Percentiles rank a stretch among this genome's conserved stretches.
Evolutionary conservation across 75 land plant genomes (phyloP).

Genomic region (Picea glauca): DNA sequence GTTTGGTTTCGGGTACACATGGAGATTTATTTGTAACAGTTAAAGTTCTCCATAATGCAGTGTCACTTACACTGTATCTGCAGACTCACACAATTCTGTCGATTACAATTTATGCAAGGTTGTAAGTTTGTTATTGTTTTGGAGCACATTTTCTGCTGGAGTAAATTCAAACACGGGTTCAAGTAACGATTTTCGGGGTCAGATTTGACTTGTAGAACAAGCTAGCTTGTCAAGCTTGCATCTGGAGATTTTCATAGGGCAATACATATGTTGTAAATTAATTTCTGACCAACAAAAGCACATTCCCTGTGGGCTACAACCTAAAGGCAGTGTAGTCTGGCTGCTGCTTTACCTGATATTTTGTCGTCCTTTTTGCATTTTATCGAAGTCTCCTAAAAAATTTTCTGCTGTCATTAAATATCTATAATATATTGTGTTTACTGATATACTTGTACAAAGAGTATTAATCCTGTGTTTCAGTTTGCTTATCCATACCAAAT

Average conservation of each 20-base stretch:
- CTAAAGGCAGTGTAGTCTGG: background rate
- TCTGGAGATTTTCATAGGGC: background rate
- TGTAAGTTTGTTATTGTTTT: slow-evolving; percentile 12
- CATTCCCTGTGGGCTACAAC: background rate
- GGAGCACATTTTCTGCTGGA: slow-evolving; percentile 8
- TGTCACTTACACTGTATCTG: slow-evolving; percentile 1
- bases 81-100: slow-evolving; percentile 3
- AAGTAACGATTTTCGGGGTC: background rate
- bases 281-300: slow-evolving; percentile 3
- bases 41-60: background rate
- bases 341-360: background rate
- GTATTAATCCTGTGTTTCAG: background rate
- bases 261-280: slow-evolving; percentile 5
- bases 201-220: background rate
- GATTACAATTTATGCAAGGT: slow-evolving; percentile 4
- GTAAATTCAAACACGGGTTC: slow-evolving; percentile 6
- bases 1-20: background rate
- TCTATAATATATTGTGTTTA: no score
- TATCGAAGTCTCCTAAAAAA: background rate
- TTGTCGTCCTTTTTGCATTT: background rate
- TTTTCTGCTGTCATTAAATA: background rate
- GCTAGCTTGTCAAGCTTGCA: background rate
- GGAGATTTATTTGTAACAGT: background rate
- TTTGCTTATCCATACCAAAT: background rate
- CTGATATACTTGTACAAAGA: no score